Evolutionary conservation across 2,329 filamentous ascomycete genomes (phyloP), one percentile per base, ranked within the genome.

Genomic region (Hymenoscyphus repandus): DNA sequence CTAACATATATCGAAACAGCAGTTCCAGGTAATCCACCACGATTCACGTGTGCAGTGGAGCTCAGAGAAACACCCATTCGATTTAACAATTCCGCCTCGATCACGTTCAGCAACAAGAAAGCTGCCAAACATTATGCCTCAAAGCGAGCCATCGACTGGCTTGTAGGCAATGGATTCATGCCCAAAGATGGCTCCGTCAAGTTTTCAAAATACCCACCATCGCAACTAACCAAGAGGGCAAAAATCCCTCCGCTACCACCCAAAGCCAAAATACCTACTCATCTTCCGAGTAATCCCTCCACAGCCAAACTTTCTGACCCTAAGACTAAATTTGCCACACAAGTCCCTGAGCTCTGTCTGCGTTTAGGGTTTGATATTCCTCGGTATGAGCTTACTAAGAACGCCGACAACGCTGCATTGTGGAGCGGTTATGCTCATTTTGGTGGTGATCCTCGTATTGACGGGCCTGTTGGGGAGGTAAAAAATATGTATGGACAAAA

Each of bases 401-500:
- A 42, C 12, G 10, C 37, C 4, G 53, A 51, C 1, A 52, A 53
- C 11, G 43, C 37, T 3, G 38, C 60, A 1, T 11, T 66, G 2
- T 66, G 57, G 20, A 45, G 55, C 15, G 60, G 54, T 1, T 61
- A 59, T 42, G 64, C 64, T 1, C 54, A 65, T 48, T 67, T 66
- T 38, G 51, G 49, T 10, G 49, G 47, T 2, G 59, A 65, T 39
- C 56, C 57, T 1, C 56, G 58, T 7, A 59, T 70, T 3, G 56
- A 59, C 2, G 66, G 67, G 0, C 64, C 67, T 2, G 58, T 77
- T 15, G 74, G 72, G 20, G 62, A 70, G 48, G 69, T 74, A 2
- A 53, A 62, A 0, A 64, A 70, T 48, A 62, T 77, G 0, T 72
- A 64, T 53, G 75, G 76, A 2, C 73, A 71, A 66, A 75, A 74